Evolutionary conservation across 2,329 filamentous ascomycete genomes (phyloP), one percentile per base, ranked within the genome.

Genomic region (Plenodomus lindquistii): DNA sequence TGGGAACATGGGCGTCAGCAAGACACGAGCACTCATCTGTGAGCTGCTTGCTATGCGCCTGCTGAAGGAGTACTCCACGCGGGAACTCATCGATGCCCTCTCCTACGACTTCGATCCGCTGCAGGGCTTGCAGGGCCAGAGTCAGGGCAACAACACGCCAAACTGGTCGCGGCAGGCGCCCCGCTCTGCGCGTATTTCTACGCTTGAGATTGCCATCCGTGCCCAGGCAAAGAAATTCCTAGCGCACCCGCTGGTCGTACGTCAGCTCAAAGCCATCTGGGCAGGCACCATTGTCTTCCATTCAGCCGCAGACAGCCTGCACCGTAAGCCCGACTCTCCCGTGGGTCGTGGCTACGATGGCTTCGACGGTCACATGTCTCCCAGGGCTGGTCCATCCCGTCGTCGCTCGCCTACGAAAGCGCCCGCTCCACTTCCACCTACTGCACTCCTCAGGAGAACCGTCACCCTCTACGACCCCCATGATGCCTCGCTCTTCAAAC

Each of bases 211-310:
- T 48, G 92, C 93, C 52, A 97, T 97, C 63, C 85, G 91, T 59
- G 91, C 92, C 17, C 92, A 92, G 54, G 89, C 93, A 18, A 97
- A 97, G 74, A 87, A 91, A 60, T 96, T 97, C 60, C 79, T 97
- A 4, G 88, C 93, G 8, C 92, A 97, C 66, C 92, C 93, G 0
- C 79, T 97, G 3, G 91, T 97, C 0, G 88, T 97, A 8, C 91
- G 95, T 71, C 92, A 97, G 67, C 79, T 97, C n/a, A 91, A 97
- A 72, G 92, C 91, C 37, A 96, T 97, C 53, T 97, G 93, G 93
- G 93, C 91, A 17, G 93, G 93, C 21, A 93, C 89, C 16, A 94
- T 97, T 57, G 91, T 94, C 58, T 97, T 97, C 66, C 91, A 96
- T 72, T 94, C 91, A 1, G 85, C 87, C 11, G 90, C 91, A 4